Percentiles rank a stretch among this genome's conserved stretches.
These are phyloP conservation scores for Polyporus tsugae DNA, from an alignment of 1,284 basidiomycete genomes.

Conservation along the genomic window DNA sequence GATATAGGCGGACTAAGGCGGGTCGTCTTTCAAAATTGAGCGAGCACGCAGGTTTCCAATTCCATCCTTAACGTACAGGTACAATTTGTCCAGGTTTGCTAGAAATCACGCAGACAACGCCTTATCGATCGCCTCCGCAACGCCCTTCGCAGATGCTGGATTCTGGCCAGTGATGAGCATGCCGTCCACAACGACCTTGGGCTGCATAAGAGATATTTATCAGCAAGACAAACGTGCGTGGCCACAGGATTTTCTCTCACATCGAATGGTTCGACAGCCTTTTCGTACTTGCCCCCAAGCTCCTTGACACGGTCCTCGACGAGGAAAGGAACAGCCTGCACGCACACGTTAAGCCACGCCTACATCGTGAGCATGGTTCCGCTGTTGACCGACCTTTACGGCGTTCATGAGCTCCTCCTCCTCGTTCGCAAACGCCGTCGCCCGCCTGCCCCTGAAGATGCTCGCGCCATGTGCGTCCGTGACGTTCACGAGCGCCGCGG, in stretches of 20 bases:
- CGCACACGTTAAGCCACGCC: too few species aligned
- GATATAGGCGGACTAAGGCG: too few species aligned
- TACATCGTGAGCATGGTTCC: neutral
- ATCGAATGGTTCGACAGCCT: conserved; percentile 61
- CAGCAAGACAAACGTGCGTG: neutral
- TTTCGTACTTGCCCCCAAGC: conserved; percentile 72
- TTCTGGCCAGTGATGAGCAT: conserved; percentile 74
- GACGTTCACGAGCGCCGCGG: conserved; percentile 65
- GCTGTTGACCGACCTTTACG: neutral
- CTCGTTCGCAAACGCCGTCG: conserved; percentile 75
- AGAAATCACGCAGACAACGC: conserved; percentile 28
- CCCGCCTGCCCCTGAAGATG: conserved; percentile 67
- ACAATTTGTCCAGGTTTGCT: neutral
- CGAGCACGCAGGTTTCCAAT: neutral
- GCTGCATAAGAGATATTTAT: conserved; percentile 31
- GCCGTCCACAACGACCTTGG: conserved; percentile 57
- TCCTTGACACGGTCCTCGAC: conserved; percentile 68
- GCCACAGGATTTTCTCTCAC: conserved; percentile 45
- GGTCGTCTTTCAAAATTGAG: neutral
- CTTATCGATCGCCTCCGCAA: conserved; percentile 60
- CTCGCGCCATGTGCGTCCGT: conserved; percentile 63
- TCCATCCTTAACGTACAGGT: neutral
- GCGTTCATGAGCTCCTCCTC: conserved; percentile 61
- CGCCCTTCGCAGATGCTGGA: conserved; percentile 64
- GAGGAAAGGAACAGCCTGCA: conserved; percentile 69